Percentiles rank a stretch among this genome's conserved stretches.
Conservation (phyloP, 2,329 filamentous ascomycete species). For the Clarireedia monteithiana region DNA sequence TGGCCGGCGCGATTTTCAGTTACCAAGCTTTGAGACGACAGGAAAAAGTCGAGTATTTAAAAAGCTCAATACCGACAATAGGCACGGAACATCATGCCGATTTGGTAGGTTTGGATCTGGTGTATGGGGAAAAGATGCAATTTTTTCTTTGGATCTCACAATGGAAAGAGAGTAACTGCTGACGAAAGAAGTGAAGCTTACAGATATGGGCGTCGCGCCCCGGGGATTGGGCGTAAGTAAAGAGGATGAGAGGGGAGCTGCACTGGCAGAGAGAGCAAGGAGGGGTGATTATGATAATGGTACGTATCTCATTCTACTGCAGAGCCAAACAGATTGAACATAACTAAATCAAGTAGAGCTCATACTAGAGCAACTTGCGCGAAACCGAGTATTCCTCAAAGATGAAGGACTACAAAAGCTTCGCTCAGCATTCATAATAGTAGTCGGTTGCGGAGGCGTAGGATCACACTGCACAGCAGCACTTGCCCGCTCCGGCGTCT, state of each 20-base stretch:
- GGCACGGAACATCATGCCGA: constrained; percentile 29
- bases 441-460: constrained; percentile 91
- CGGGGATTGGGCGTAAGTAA: constrained; percentile 36
- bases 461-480: constrained; percentile 86
- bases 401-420: constrained; percentile 74
- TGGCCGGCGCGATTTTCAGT: constrained; percentile 51
- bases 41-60: constrained; percentile 47
- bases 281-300: constrained; percentile 55
- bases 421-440: constrained; percentile 72
- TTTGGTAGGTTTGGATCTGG: constrained; percentile 28
- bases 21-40: constrained; percentile 53
- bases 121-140: neutral
- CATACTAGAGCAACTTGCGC: constrained; percentile 87
- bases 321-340: neutral
- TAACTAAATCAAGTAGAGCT: constrained; percentile 49
- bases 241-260: constrained; percentile 53
- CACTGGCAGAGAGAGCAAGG: constrained; percentile 51
- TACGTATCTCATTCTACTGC: constrained; percentile 9
- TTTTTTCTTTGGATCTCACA: neutral
- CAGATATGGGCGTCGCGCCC: constrained; percentile 38
- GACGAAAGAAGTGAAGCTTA: constrained; percentile 38
- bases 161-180: constrained; percentile 22
- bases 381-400: constrained; percentile 85
- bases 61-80: constrained; percentile 48
- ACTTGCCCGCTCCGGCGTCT: constrained; percentile 80